phyloP scores from a whole-genome alignment of 176 grass and related monocot species.

The Lolium multiflorum region DNA sequence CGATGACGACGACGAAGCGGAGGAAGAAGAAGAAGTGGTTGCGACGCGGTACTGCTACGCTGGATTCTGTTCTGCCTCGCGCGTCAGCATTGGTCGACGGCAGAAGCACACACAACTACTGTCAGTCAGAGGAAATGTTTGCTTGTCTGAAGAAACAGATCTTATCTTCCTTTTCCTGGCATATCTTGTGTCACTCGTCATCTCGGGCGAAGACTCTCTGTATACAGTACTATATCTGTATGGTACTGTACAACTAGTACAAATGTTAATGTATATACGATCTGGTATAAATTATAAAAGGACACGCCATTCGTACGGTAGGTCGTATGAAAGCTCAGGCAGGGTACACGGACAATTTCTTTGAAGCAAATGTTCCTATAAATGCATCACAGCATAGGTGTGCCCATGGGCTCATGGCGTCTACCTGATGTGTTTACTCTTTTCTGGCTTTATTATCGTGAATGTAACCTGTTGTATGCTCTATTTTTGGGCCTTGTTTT shows the following conservation, averaged over 20 bases:
- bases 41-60: background rate
- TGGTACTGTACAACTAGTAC: no score
- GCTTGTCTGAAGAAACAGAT: background rate
- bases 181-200: background rate
- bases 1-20: background rate
- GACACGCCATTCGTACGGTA: background rate
- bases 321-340: background rate
- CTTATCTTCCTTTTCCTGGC: background rate
- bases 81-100: background rate
- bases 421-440: no score
- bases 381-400: background rate
- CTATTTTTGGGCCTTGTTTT: background rate
- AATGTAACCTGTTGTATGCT: background rate
- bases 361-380: background rate
- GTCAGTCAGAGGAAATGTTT: background rate
- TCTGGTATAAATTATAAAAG: background rate
- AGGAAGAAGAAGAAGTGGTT: background rate
- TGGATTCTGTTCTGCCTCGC: background rate
- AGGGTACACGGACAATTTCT: background rate
- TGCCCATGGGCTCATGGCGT: no score
- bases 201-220: no score
- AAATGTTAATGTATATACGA: no score
- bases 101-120: background rate
- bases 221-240: no score
- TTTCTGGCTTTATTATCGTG: background rate